Base-by-base conservation (phyloP, 768 basidiomycete species). In the Russula sp. region DNA sequence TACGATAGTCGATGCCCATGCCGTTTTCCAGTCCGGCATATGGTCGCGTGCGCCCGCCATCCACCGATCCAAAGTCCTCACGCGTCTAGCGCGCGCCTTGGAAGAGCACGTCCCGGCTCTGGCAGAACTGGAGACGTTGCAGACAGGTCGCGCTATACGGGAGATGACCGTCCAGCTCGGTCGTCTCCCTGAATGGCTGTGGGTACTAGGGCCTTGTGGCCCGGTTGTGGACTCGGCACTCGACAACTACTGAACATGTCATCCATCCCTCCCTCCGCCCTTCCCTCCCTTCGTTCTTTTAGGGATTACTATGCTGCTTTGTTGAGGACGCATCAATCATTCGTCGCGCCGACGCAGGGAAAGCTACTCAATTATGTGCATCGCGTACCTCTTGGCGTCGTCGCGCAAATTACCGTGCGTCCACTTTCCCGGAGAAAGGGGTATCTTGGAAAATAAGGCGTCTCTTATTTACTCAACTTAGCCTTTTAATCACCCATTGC, bases 401-500 rank as follows among this genome's bases (percentile, higher is more conserved):
- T 92, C 44, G 92, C 87, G 0, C 91, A 94, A 72, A 89, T 94
- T 28, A 93, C 90, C 16, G 91, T 90, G 62, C 72, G 81, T 61
- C 18, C 24, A 3, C 8, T 30, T 9, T 0, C 26, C 22, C 2
- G 34, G 3, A 28, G 30, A 9, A 30, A 42, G 2, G 18, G 20
- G 13, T 24, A 26, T 10, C 34, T 16, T 40, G 13, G 26, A 34
- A n/a, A 46, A 22, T 20, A 26, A 16, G 11, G 14, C 16, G 22
- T 48, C 14, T 48, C 46, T 13, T 22, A 13, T 34, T 16, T 10
- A 59, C 28, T 8, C 57, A 40, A 65, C 57, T 18, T 65, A 92
- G 88, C 90, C 92, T 2, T 94, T 93, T 74, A 94, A 94, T 69
- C 92, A 94, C 68, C 92, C 92, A 1, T 76, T 94, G n/a, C 74